Percentiles rank a stretch among this genome's conserved stretches.
phyloP scores from a whole-genome alignment of 2,329 filamentous ascomycete species.

The Nothomitra cinnamomea region DNA sequence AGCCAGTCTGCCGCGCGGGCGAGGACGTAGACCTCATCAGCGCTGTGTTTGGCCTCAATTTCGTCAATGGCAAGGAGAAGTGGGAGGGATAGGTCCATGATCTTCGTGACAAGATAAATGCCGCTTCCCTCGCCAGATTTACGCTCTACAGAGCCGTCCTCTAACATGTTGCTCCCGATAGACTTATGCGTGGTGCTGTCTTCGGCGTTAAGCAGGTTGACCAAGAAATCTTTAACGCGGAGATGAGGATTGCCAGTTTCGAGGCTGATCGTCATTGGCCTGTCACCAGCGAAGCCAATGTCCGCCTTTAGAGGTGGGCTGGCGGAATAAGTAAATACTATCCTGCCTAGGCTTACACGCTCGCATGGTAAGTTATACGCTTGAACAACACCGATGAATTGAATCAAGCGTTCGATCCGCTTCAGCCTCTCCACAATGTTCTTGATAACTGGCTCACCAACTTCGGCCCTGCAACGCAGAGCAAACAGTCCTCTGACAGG shows the following conservation, averaged over 20 bases:
- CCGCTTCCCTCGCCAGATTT: constrained; percentile 19
- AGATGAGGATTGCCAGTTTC: constrained; percentile 50
- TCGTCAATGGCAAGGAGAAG: constrained; percentile 43
- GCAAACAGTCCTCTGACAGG: constrained; percentile 42
- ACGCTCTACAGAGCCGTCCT: background rate
- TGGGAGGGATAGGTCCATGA: constrained; percentile 45
- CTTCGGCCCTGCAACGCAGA: constrained; percentile 39
- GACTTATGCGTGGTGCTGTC: background rate
- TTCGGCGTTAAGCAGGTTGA: constrained; percentile 36
- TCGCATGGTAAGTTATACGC: constrained; percentile 39
- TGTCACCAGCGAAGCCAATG: constrained; percentile 36
- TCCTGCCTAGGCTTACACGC: constrained; percentile 40
- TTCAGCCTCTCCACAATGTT: constrained; percentile 43
- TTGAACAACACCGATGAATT: constrained; percentile 49
- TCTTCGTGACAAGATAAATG: constrained; percentile 25
- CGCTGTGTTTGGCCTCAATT: constrained; percentile 39
- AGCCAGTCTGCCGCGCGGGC: constrained; percentile 40
- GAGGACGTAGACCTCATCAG: constrained; percentile 33
- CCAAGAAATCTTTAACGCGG: constrained; percentile 41
- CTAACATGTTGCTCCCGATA: background rate
- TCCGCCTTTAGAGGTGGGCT: constrained; percentile 32
- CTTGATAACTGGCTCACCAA: constrained; percentile 41
- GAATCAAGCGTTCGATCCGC: constrained; percentile 52
- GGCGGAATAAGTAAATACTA: constrained; percentile 51
- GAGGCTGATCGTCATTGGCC: constrained; percentile 40